A percentile compares a stretch with the other conserved stretches of the same genome.
Conservation (phyloP, 1,284 basidiomycete genomes). For the Bondarzewia mesenterica region DNA sequence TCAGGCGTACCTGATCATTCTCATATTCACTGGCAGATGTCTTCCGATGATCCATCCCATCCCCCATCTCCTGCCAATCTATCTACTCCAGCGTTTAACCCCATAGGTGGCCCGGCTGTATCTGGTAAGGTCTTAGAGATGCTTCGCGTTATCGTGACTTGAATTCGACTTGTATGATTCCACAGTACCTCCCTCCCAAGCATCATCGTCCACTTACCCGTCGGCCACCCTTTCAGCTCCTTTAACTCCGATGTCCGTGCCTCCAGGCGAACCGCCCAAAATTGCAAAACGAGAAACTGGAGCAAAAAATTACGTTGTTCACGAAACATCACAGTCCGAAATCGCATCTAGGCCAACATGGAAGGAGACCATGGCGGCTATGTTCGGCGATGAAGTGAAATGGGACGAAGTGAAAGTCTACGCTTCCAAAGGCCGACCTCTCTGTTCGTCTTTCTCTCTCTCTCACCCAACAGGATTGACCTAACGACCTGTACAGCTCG, state of each 20-base stretch:
- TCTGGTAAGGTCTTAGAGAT: background rate
- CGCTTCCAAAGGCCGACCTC: conserved; percentile 48
- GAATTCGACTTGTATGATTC: no score
- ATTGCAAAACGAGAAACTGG: conserved; percentile 34
- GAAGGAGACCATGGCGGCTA: conserved; percentile 64
- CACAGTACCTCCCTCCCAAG: background rate
- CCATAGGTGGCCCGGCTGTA: background rate
- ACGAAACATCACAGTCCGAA: conserved; percentile 45
- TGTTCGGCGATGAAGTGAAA: conserved; percentile 69
- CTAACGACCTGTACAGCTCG: conserved; percentile 37
- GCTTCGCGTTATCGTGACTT: no score
- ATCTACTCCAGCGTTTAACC: background rate
- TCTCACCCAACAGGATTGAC: conserved; percentile 6
- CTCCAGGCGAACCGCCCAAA: conserved; percentile 6
- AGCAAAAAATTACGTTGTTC: conserved; percentile 56
- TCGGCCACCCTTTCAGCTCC: conserved; percentile 6
- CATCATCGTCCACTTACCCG: background rate
- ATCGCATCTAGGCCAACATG: conserved; percentile 45
- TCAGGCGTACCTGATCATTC: background rate
- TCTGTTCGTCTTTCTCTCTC: conserved; percentile 32
- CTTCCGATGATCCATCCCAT: background rate
- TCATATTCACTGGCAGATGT: background rate
- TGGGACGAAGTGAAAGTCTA: conserved; percentile 66
- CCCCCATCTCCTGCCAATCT: background rate
- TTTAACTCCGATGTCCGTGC: conserved; percentile 1